These are phyloP conservation scores for Porcisia hertigi DNA, from an alignment of 208 protist genomes.

Conservation along the genomic window DNA sequence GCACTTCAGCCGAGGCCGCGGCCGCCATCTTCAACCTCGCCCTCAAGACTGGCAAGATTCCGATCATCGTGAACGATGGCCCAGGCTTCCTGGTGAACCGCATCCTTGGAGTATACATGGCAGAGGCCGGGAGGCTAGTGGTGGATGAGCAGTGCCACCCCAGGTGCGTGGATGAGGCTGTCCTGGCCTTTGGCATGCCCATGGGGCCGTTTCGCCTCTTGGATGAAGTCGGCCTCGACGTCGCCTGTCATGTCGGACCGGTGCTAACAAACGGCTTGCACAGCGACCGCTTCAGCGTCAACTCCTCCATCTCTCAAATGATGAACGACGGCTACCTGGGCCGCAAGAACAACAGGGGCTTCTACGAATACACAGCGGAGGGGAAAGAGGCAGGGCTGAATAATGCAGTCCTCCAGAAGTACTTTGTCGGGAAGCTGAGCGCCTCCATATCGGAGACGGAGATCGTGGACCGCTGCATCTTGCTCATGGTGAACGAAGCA, in stretches of 20 bases:
- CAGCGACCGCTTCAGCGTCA: conserved; percentile 65
- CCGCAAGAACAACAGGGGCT: conserved; percentile 89
- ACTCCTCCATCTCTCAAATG: conserved; percentile 55
- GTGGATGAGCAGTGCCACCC: conserved; percentile 61
- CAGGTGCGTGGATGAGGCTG: conserved; percentile 67
- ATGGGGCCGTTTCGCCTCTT: conserved; percentile 91
- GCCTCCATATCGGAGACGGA: conserved; percentile 44
- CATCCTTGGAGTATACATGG: conserved; percentile 88
- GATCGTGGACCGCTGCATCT: conserved; percentile 81
- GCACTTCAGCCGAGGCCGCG: conserved; percentile 75
- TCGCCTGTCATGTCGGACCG: conserved; percentile 79
- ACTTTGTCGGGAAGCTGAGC: conserved; percentile 37
- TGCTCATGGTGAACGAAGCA: conserved; percentile 90
- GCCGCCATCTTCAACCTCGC: conserved; percentile 77
- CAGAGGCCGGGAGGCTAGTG: conserved; percentile 68
- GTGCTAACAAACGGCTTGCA: conserved; percentile 66
- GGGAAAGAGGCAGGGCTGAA: conserved; percentile 72
- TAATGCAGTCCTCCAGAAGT: conserved; percentile 26
- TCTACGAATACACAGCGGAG: conserved; percentile 83
- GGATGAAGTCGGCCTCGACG: conserved; percentile 93
- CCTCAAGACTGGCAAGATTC: conserved; percentile 88
- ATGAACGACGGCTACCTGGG: conserved; percentile 66
- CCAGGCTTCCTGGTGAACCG: conserved; percentile 89
- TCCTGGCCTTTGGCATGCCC: conserved; percentile 90
- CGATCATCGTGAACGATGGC: conserved; percentile 90